Percentiles rank a stretch among this genome's conserved stretches.
Evolutionary conservation across 2,329 filamentous ascomycete genomes (phyloP).

Genomic region (Cercospora sojina): DNA sequence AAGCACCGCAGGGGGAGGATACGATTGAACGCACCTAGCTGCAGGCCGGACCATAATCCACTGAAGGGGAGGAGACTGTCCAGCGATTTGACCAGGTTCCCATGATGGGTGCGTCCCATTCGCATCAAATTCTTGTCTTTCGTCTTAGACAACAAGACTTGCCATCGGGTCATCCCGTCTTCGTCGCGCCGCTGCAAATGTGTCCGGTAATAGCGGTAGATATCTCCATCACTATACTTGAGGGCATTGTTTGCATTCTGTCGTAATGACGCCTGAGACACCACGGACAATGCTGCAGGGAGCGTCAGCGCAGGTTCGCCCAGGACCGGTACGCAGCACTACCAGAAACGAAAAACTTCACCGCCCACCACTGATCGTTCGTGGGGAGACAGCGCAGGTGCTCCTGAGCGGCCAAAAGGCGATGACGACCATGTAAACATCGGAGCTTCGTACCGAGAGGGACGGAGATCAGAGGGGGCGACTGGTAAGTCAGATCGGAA

Average conservation of each 20-base stretch:
- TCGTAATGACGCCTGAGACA: neutral
- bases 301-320: neutral
- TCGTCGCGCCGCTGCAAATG: neutral
- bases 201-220: neutral
- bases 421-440: neutral
- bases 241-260: neutral
- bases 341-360: slow-evolving; percentile 6
- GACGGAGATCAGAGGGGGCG: neutral
- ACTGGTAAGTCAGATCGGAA: neutral
- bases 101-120: neutral
- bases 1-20: neutral
- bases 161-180: neutral
- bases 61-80: neutral
- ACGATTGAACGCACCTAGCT: neutral
- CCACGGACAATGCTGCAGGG: neutral
- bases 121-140: neutral
- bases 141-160: neutral
- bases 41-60: neutral
- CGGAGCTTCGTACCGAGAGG: neutral
- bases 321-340: neutral
- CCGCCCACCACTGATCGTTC: slow-evolving; percentile 16
- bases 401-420: neutral
- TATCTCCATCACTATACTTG: neutral
- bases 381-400: neutral
- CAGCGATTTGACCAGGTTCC: neutral